phyloP scores from a whole-genome alignment of 495 filamentous ascomycete species.

The Talaromyces trachyspermus region DNA sequence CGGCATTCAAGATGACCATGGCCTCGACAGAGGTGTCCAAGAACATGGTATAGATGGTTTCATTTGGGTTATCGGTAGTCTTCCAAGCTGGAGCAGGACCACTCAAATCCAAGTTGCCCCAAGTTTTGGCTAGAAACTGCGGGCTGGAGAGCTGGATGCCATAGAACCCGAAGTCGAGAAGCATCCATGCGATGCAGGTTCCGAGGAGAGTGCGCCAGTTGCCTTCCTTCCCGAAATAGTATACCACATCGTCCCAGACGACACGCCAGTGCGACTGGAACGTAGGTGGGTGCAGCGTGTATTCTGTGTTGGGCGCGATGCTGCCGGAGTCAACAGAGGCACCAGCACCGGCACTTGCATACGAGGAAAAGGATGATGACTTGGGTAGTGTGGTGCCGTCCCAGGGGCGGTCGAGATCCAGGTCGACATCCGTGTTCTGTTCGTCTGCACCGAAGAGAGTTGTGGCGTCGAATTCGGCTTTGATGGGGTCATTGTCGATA shows the following conservation, averaged over 20 bases:
- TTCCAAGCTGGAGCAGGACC: slow-evolving; percentile 28
- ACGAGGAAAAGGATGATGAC: background rate
- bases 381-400: slow-evolving; percentile 2
- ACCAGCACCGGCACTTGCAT: slow-evolving; percentile 1
- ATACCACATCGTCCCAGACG: slow-evolving; percentile 32
- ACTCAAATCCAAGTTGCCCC: slow-evolving; percentile 30
- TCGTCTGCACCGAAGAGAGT: slow-evolving; percentile 25
- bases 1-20: slow-evolving; percentile 36
- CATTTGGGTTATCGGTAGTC: slow-evolving; percentile 24
- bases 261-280: slow-evolving; percentile 39
- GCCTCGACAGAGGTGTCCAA: slow-evolving; percentile 30
- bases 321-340: slow-evolving; percentile 15
- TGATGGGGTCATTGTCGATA: slow-evolving; percentile 40
- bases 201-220: slow-evolving; percentile 46
- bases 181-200: slow-evolving; percentile 42
- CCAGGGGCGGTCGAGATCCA: background rate
- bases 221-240: slow-evolving; percentile 43
- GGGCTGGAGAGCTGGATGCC: slow-evolving; percentile 44
- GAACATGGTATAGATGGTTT: slow-evolving; percentile 33
- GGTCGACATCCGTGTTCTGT: slow-evolving; percentile 1
- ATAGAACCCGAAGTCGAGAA: slow-evolving; percentile 52
- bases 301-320: slow-evolving; percentile 13
- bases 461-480: slow-evolving; percentile 40
- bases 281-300: slow-evolving; percentile 26
- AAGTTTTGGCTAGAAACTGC: slow-evolving; percentile 19